Evolutionary conservation across 805 yeast genomes (phyloP), one percentile per base, ranked within the genome.

Genomic region (Sungouiella blattae): DNA sequence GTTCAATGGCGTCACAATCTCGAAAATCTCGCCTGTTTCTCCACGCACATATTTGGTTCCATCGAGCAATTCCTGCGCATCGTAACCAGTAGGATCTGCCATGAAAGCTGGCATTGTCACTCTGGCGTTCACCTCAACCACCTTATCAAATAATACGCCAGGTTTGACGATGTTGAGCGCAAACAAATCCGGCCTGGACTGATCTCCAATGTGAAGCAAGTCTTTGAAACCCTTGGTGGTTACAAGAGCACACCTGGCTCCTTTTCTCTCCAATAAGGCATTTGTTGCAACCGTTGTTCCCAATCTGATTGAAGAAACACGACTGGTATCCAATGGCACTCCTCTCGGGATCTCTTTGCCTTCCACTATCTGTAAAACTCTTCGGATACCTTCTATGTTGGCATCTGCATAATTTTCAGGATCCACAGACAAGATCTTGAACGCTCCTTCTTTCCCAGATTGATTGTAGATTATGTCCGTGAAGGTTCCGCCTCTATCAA

Each of bases 241-340:
- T 4, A 50, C 23, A 17, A 51, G 40, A 4, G 52, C 55, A 40
- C 43, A 37, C 4, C 31, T 18, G 9, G 53, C 48, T 21, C 56
- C 56, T 31, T 50, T 44, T 22, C 54, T 37, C 32, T 51, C 56
- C 17, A 51, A 40, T 14, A 51, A 41, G 3, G 55, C 55, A 38
- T 51, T 51, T 17, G 56, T 51, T 11, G 52, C 52, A 28, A 88
- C 93, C 0, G 97, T 89, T 4, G 97, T 88, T 3, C 97, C 97
- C 84, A 89, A 81, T 37, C 95, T 69, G 31, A 88, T 77, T n/a
- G 51, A 43, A 6, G 44, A 36, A 15, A 52, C 41, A 1, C 35
- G 14, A 6, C 48, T 39, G 12, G 52, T 46, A 27, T 50, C 52
- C 27, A 52, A 40, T n/a, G 40, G 44, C 18, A 30, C 35, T 18